Percentiles rank a stretch among this genome's conserved stretches.
Evolutionary conservation across 176 grass and related monocot species (phyloP).

Genomic region (Sorghum bicolor): Sorghum_bicolor_NCBIv3 NC_012870.2:5845501-5846000

Average conservation of each 20-base stretch:
- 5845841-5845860: constrained; percentile 73
- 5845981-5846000: constrained; percentile 49
- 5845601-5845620: constrained; percentile 35
- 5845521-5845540: constrained; percentile 62
- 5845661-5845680: constrained; percentile 74
- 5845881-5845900: constrained; percentile 63
- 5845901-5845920: constrained; percentile 77
- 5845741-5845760: not conserved
- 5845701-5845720: constrained; percentile 72
- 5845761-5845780: constrained; percentile 23
- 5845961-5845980: constrained; percentile 53
- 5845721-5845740: constrained; percentile 72
- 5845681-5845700: constrained; percentile 60
- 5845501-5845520: constrained; percentile 74
- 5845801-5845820: constrained; percentile 63
- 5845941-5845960: constrained; percentile 62
- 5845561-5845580: constrained; percentile 48
- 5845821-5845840: constrained; percentile 52
- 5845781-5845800: constrained; percentile 51
- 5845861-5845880: constrained; percentile 71
- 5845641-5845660: constrained; percentile 59
- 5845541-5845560: constrained; percentile 51
- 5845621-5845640: constrained; percentile 24
- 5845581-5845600: constrained; percentile 51
- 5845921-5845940: constrained; percentile 54